Conservation (phyloP, 2,329 filamentous ascomycete species). For the Aureobasidium zeae region DNA sequence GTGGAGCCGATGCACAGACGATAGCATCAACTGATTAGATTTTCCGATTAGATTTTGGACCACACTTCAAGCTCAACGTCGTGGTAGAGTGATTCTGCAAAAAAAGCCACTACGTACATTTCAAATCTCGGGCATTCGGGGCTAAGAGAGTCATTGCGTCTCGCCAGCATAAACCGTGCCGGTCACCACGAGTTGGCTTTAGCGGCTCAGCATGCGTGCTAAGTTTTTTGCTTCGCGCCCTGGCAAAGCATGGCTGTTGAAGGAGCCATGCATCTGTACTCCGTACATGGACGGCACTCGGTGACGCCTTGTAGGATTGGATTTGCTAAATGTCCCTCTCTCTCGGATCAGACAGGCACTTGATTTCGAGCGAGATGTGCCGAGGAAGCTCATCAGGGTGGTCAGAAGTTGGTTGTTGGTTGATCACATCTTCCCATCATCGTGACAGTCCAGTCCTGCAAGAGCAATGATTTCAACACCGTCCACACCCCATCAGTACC, state of each 20-base stretch:
- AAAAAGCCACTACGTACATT: constrained; percentile 44
- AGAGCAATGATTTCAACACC: neutral
- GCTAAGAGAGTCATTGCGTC: too few species aligned
- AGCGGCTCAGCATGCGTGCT: constrained; percentile 1
- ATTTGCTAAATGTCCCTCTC: constrained; percentile 1
- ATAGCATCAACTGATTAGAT: constrained; percentile 6
- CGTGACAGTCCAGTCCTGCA: neutral
- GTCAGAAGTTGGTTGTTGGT: neutral
- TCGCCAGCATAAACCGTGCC: too few species aligned
- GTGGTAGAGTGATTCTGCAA: too few species aligned
- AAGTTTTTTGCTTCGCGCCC: neutral
- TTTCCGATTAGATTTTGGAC: constrained; percentile 8
- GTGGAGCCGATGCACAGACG: constrained; percentile 5
- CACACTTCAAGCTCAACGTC: too few species aligned
- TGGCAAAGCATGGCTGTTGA: neutral
- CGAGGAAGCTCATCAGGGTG: constrained; percentile 11
- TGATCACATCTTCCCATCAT: neutral
- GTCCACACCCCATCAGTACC: constrained; percentile 1
- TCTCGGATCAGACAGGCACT: neutral
- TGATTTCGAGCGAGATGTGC: neutral
- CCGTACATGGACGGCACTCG: too few species aligned
- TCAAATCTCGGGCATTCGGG: constrained; percentile 40
- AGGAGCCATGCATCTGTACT: neutral
- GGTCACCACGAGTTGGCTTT: neutral
- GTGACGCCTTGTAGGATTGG: too few species aligned